Evolutionary conservation across 805 yeast species (phyloP), one percentile per base, ranked within the genome.

Genomic region (Yamadazyma paraphyllophila): DNA sequence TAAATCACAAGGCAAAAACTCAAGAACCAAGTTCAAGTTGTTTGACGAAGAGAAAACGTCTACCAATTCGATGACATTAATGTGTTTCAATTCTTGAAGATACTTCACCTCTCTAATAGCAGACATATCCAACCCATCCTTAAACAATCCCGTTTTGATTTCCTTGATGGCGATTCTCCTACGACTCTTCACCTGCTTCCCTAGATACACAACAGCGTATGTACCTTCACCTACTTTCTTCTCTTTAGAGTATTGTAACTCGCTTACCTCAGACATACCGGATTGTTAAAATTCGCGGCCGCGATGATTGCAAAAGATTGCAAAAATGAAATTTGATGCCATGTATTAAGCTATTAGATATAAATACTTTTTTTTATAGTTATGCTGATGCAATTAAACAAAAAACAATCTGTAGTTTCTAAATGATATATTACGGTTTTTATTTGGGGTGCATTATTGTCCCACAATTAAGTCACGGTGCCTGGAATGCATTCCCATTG

Each of bases 201-300:
- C 98, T 12, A 91, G 73, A 58, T 83, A 89, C 5, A 94, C 99
- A 45, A 91, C 96, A 39, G 99, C 99, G 70, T 92, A 94, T 0
- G 99, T 94, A 66, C 99, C 99, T 68, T 94, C 99, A 60, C 99
- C 99, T 25, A 94, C 97, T 61, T 90, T 91, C 53, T 79, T 82
- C 46, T 90, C 96, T 46, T 72, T 72, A 26, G 75, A 61, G 54
- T 72, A 72, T 39, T 60, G 39, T 30, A 49, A 53, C 27, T 50
- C 52, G 16, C 29, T 39, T 12, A 44, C 35, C 34, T 40, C 43
- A 10, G 45, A 26, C 45, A 42, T 42, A 27, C 3, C 10, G 25
- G 14, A 16, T 26, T 38, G 29, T 20, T 20, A 34, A 26, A 33
- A 30, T 29, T 40, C 43, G 43, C 43, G 43, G n/a, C 30, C 43